Base-by-base conservation (phyloP, 108 stramenopile species). In the Seminavis robusta region DNA sequence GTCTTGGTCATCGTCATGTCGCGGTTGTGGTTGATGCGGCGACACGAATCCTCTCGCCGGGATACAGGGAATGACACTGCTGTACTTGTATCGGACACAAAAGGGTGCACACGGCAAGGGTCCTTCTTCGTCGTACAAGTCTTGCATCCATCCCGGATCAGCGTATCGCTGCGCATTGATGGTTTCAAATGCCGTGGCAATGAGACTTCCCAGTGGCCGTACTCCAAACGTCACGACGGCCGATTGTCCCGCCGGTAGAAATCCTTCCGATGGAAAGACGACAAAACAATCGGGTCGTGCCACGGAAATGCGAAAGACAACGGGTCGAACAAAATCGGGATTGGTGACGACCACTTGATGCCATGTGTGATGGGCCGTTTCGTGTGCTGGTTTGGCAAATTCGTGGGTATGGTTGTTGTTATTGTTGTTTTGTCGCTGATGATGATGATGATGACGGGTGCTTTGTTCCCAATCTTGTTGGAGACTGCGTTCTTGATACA, bases 251-350 rank as follows among this genome's bases (percentile, higher is more conserved):
- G 81, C 76, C 32, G 36, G 46, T 13, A 87, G 50, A 63, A 73
- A 79, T 15, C 85, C 85, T 54, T 77, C 67, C 8, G 79, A 73
- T 9, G 85, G 85, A 63, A 59, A 87, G 0, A 78, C 74, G 1
- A 77, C 73, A 52, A 87, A 87, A 32, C 69, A 76, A 48, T 87
- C 81, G 0, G 73, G 55, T 20, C 84, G 75, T 62, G 77, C 77
- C 31, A 83, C 60, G 17, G 60, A 77, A 19, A 77, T 69, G 31
- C 73, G 56, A 47, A 73, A 87, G 16, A 61, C 59, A 26, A 87
- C 54, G 13, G 81, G 79, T 9, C 66, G 71, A 13, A 65, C 32
- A 52, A 57, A 73, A 44, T 79, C 71, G 9, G 85, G 81, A 76
- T 87, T 87, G 10, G 77, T 65, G 19, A 87, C 56, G 19, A 73